Base-by-base conservation (phyloP, 495 filamentous ascomycete species). In the Penicillium parvum region DNA sequence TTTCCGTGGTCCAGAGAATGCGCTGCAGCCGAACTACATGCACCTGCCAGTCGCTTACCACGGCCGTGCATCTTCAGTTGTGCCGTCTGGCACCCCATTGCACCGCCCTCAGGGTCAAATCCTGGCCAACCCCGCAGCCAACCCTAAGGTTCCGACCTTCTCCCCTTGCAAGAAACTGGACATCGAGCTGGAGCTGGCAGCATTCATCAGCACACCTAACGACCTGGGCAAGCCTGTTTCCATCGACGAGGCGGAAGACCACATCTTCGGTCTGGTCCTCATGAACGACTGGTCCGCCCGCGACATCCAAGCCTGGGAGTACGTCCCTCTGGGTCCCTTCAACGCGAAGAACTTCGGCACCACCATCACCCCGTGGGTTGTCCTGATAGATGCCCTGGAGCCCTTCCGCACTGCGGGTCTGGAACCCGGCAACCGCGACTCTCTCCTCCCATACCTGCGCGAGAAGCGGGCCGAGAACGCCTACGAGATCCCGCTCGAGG, bases 211-310 rank as follows among this genome's bases (percentile, higher is more conserved):
- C 55, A 77, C 62, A 26, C 69, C 72, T 7, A 92, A 85, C 52
- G 59, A 73, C 3, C 66, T 90, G 53, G 87, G 89, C 12, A 70
- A 78, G 45, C 67, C 74, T 0, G 72, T 90, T 14, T 54, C 63
- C 3, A 73, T 94, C 14, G 55, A 77, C 19, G 65, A 86, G 25
- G 90, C 90, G 0, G 80, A 84, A 38, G 79, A 91, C 27, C 71
- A 79, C 52, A 76, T 96, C 26, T 96, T 96, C 63, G 90, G 90
- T 4, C 71, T 90, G 19, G 90, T 96, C 2, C 68, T 96, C 35
- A 76, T 96, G 73, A 96, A 96, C 63, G 90, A 96, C 63, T 96
- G 90, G 90, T 90, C 83, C 47, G 90, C 90, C 7, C 72, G 90
- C 37, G 90, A 96, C 57, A 83, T 96, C 32, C 90, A 96, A 62